Base-by-base conservation (phyloP, 164 flowering plant genomes). In the Buxus sempervirens region DNA sequence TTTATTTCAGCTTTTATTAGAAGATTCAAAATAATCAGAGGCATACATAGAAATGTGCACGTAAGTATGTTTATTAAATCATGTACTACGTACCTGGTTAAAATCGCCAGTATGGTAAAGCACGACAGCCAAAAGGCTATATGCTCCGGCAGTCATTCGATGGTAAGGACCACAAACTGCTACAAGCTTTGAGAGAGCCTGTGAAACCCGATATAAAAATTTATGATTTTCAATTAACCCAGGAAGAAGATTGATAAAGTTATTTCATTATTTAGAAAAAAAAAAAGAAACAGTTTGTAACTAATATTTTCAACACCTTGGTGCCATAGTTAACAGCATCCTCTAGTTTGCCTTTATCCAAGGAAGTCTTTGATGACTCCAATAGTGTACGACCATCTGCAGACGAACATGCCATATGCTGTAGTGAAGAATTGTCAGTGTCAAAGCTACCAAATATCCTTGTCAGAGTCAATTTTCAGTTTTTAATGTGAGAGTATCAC, bases 91-190 rank as follows among this genome's bases (percentile, higher is more conserved):
- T 32, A 91, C 98, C 96, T 93, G 98, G 78, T 90, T 93, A 76
- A 93, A 93, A 68, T 93, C 98, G 24, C 98, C 98, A 18, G 97
- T 91, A 70, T 91, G 97, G 76, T 94, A 94, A 45, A 94, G 88
- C 55, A 94, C 98, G n/a, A 94, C 98, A 72, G 97, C 98, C 79
- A 94, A 74, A 74, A 94, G 96, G 79, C 98, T 94, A 73, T 94
- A 91, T 61, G 98, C 98, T 67, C 97, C 97, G 5, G 98, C 97
- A 36, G 98, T 94, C 97, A 94, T 91, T 79, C 96, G 90, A 80
- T 93, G 96, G 73, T 88, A 90, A 65, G 98, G 97, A 62, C 98
- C 96, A 81, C 98, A 93, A 0, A 93, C 97, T 9, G 89, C 83
- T 42, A 87, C 86, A 65, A 94, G 93, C 75, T 91, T 94, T 9